Conservation (phyloP, 257 asterid genomes). For the Nicotiana paniculata region DNA sequence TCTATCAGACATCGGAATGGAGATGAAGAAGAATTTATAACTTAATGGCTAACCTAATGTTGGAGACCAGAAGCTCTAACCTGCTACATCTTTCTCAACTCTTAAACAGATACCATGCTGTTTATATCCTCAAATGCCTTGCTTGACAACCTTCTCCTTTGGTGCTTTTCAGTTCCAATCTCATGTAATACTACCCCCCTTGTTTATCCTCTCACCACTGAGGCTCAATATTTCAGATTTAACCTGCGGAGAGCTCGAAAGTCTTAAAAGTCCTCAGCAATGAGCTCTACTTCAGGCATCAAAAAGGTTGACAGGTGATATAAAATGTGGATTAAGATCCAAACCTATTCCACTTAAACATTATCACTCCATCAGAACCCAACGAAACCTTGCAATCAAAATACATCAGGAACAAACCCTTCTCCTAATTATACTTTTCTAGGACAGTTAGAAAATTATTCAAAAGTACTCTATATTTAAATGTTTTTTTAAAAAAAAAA, state of each 20-base stretch:
- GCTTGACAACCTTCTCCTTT: background rate
- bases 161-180: background rate
- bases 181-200: background rate
- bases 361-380: background rate
- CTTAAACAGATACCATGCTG: background rate
- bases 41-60: background rate
- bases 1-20: background rate
- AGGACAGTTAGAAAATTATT: background rate
- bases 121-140: background rate
- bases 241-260: background rate
- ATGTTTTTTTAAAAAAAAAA: too few relatives aligned
- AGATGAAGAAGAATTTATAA: background rate
- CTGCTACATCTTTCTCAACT: background rate
- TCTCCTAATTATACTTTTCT: background rate
- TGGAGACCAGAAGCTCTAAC: background rate
- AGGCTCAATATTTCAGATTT: background rate
- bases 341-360: background rate
- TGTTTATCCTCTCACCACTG: background rate
- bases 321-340: background rate
- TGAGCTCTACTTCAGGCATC: background rate
- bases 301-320: background rate
- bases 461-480: background rate
- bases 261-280: background rate
- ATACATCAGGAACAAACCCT: background rate
- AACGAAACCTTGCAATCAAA: background rate